Base-by-base conservation (phyloP, 257 asterid genomes). In the Solanum peruvianum region DNA sequence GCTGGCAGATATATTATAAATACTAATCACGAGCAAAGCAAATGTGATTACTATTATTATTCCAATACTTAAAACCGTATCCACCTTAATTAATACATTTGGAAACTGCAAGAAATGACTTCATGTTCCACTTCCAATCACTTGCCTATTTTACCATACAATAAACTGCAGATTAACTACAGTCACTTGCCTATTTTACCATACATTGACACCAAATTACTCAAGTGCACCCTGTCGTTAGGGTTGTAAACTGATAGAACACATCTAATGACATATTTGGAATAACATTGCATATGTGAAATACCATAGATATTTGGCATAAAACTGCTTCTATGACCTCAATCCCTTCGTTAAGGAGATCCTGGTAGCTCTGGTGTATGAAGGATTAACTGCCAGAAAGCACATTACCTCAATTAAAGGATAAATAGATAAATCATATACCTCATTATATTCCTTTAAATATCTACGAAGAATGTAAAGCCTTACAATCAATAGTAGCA, bases 401-500 rank as follows among this genome's bases (percentile, higher is more conserved):
- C 56, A 70, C 42, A 29, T 70, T 70, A 70, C 77, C 42, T 70
- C 77, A 70, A 70, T 16, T 64, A 72, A 80, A 47, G 7, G 56
- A 13, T 47, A 47, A 47, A 2, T 47, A 47, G 16, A 16, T 47
- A 47, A 47, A 47, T 47, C 56, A 47, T 47, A 47, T 47, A 47
- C 56, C 56, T 47, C 56, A 47, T 13, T 47, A 47, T 47, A 27
- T 88, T 60, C 29, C 67, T 64, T 69, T 77, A 85, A 42, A 11
- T 86, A 47, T 47, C 56, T 66, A 85, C 67, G 72, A 27, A 25
- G 56, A 47, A 47, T 47, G 56, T 47, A 47, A 47, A 47, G 56
- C 56, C 18, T 45, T 45, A 45, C 18, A 58, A 47, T 89, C 91
- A 81, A 94, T 93, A 89, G 91, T 86, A 72, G 92, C 83, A 66